Evolutionary conservation across 2,329 filamentous ascomycete genomes (phyloP).

Genomic region (Alternaria hordeiaustralica): DNA sequence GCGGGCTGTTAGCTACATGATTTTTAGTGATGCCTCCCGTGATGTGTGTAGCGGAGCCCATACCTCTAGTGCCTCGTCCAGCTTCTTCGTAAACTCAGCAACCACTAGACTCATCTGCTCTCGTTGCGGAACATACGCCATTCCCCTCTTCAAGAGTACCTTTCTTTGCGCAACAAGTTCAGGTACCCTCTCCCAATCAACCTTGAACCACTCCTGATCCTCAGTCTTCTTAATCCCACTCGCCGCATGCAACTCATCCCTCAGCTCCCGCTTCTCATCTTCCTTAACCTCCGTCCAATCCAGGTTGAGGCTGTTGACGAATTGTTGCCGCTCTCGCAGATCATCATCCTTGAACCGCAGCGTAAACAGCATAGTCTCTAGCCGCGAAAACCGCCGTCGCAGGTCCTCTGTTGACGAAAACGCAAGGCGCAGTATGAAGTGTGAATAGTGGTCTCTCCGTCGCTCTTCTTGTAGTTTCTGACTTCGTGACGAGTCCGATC

Average conservation of each 20-base stretch:
- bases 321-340: conserved; percentile 72
- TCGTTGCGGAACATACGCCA: conserved; percentile 86
- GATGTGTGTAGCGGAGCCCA: conserved; percentile 21
- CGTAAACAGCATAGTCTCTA: conserved; percentile 89
- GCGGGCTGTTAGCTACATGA: conserved; percentile 76
- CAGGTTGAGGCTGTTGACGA: conserved; percentile 77
- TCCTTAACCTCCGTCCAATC: conserved; percentile 85
- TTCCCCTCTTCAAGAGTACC: conserved; percentile 79
- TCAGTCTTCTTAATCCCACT: conserved; percentile 65
- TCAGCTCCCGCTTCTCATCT: conserved; percentile 75
- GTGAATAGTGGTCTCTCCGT: conserved; percentile 95
- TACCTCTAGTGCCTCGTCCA: conserved; percentile 86
- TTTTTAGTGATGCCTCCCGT: conserved; percentile 4
- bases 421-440: conserved; percentile 93
- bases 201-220: conserved; percentile 92
- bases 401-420: conserved; percentile 93
- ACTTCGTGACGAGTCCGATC: conserved; percentile 71
- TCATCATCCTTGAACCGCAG: conserved; percentile 82
- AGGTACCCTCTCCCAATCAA: conserved; percentile 92
- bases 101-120: conserved; percentile 91
- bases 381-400: conserved; percentile 80
- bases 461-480: conserved; percentile 71
- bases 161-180: conserved; percentile 79
- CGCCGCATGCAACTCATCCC: conserved; percentile 63
- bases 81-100: conserved; percentile 78